These are phyloP conservation scores for Rhododendron williamsianum DNA, from an alignment of 148 eudicot species.

Conservation along the genomic window DNA sequence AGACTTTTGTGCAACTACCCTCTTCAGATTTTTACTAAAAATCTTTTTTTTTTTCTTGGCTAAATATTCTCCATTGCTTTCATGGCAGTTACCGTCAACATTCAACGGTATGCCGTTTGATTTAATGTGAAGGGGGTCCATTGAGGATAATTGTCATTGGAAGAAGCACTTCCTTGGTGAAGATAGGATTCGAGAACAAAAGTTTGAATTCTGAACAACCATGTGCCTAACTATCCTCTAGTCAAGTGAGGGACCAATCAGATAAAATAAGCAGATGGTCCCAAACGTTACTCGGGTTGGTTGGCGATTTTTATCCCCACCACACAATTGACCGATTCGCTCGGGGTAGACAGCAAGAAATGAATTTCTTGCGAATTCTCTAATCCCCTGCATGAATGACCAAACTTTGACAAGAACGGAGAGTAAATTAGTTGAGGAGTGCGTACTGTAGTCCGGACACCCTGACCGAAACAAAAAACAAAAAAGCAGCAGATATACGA, in stretches of 20 bases:
- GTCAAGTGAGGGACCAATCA: background rate
- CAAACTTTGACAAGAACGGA: accelerated
- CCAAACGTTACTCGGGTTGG: background rate
- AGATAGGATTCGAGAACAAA: background rate
- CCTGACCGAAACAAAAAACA: background rate
- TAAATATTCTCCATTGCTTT: background rate
- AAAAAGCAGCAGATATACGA: background rate
- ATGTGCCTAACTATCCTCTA: background rate
- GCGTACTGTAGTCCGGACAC: background rate
- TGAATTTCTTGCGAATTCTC: too few relatives aligned
- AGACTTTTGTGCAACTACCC: background rate
- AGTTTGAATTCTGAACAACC: background rate
- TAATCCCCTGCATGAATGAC: too few relatives aligned
- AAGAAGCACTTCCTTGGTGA: background rate
- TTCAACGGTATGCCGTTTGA: background rate
- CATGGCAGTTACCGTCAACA: background rate
- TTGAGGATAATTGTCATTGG: background rate
- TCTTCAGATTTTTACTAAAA: background rate
- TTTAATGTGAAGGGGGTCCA: background rate
- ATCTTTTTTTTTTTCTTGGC: background rate
- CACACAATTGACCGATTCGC: background rate
- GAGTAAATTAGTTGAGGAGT: background rate
- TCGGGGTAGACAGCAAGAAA: too few relatives aligned
- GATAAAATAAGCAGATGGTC: background rate
- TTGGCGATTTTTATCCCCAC: background rate